phyloP scores from a whole-genome alignment of 495 filamentous ascomycete species.

The Aspergillus kassunensis region DNA sequence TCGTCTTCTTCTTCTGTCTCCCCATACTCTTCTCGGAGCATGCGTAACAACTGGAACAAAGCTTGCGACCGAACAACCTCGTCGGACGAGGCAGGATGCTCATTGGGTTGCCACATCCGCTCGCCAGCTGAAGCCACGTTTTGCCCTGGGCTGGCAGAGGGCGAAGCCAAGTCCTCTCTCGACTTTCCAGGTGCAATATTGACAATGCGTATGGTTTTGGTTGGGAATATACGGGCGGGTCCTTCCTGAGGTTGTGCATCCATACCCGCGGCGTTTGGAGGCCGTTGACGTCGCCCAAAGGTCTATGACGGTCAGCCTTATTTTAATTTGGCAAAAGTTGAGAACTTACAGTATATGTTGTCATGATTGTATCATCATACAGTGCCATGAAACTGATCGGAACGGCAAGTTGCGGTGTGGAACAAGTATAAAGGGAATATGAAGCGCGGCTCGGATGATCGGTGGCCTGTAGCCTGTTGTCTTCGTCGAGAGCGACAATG shows the following conservation, averaged over 20 bases:
- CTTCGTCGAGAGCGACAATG: constrained; percentile 33
- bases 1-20: constrained; percentile 18
- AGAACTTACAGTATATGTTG: constrained; percentile 33
- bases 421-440: constrained; percentile 34
- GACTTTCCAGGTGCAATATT: constrained; percentile 29
- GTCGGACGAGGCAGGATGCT: constrained; percentile 7
- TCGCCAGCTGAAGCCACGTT: neutral
- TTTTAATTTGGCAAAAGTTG: neutral
- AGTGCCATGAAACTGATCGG: constrained; percentile 40
- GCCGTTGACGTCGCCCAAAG: constrained; percentile 30
- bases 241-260: constrained; percentile 9
- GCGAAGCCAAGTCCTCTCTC: neutral
- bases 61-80: constrained; percentile 23
- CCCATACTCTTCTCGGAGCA: constrained; percentile 26
- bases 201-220: constrained; percentile 35
- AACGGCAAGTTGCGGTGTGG: constrained; percentile 32
- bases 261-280: constrained; percentile 9
- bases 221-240: constrained; percentile 33
- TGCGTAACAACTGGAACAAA: constrained; percentile 27
- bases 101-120: constrained; percentile 10
- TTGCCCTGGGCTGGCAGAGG: neutral
- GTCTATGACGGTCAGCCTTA: constrained; percentile 25
- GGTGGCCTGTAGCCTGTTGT: constrained; percentile 27
- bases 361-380: constrained; percentile 39
- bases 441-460: constrained; percentile 27